Percentiles rank a stretch among this genome's conserved stretches.
These are phyloP conservation scores for Hibiscus tridactylites DNA, from an alignment of 345 rosid species.

Conservation along the genomic window DNA sequence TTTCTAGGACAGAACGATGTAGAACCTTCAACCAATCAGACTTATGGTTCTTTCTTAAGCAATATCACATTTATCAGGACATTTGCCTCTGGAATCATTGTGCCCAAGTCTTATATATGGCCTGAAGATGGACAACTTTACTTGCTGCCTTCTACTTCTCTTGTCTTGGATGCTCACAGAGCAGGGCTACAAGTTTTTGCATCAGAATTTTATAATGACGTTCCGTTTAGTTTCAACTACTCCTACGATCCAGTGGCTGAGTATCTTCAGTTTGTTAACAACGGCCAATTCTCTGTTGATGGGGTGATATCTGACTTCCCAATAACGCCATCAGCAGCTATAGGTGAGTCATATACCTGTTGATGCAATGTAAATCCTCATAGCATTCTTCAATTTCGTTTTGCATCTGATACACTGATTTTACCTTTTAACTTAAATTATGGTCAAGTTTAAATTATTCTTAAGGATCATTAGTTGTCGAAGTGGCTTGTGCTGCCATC, in stretches of 20 bases:
- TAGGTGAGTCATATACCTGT: slow-evolving; percentile 32
- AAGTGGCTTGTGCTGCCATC: not conserved
- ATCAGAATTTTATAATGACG: slow-evolving; percentile 66
- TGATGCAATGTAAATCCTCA: not conserved
- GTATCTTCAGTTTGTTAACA: slow-evolving; percentile 55
- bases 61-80: slow-evolving; percentile 72
- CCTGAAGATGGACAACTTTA: slow-evolving; percentile 39
- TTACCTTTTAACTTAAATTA: not conserved
- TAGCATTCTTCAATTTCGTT: not conserved
- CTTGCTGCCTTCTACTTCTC: slow-evolving; percentile 39
- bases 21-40: slow-evolving; percentile 74
- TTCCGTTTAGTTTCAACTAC: slow-evolving; percentile 60
- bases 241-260: slow-evolving; percentile 80
- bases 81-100: slow-evolving; percentile 90
- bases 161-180: slow-evolving; percentile 81
- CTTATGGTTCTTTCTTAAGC: slow-evolving; percentile 44
- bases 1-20: slow-evolving; percentile 37
- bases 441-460: not conserved
- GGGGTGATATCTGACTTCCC: slow-evolving; percentile 88
- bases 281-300: slow-evolving; percentile 78
- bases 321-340: slow-evolving; percentile 60
- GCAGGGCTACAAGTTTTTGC: slow-evolving; percentile 76
- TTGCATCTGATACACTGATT: not conserved
- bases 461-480: not conserved
- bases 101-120: slow-evolving; percentile 79